Percentiles rank a stretch among this genome's conserved stretches.
These are phyloP conservation scores for Tetradesmus obliquus DNA, from an alignment of 139 green algal species.

Conservation along the genomic window DNA sequence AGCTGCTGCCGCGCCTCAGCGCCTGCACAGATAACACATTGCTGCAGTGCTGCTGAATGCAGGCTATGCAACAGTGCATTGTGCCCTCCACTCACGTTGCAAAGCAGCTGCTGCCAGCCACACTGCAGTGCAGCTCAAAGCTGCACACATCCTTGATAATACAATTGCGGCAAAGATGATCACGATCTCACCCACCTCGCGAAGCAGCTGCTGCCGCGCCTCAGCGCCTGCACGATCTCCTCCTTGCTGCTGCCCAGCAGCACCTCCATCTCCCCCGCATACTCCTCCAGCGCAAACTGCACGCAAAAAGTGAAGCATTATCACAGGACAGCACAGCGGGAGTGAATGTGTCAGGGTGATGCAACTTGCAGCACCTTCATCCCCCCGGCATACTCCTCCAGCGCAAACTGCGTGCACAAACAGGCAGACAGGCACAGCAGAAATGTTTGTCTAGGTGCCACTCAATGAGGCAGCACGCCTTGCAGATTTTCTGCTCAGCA, in stretches of 20 bases:
- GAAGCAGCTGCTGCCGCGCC: constrained; percentile 67
- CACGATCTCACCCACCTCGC: too few relatives aligned
- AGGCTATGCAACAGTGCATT: background rate
- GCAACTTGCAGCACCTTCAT: constrained; percentile 34
- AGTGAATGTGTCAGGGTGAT: background rate
- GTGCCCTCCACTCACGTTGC: constrained; percentile 53
- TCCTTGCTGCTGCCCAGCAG: constrained; percentile 69
- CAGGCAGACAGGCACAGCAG: background rate
- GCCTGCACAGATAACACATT: background rate
- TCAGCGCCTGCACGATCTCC: constrained; percentile 74
- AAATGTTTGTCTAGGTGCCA: too few relatives aligned
- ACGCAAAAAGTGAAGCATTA: background rate
- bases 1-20: background rate
- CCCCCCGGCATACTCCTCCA: constrained; percentile 71
- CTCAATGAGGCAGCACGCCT: background rate
- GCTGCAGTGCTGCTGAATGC: background rate
- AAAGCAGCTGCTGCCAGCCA: constrained; percentile 44
- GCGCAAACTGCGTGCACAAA: constrained; percentile 61
- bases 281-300: constrained; percentile 76
- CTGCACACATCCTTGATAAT: background rate
- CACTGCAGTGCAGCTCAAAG: too few relatives aligned
- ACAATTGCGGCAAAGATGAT: background rate
- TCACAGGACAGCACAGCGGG: background rate
- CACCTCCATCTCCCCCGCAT: constrained; percentile 60
- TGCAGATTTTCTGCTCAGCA: background rate